Evolutionary conservation across 257 asterid genomes (phyloP), one percentile per base, ranked within the genome.

Genomic region (Rehmannia glutinosa): DNA sequence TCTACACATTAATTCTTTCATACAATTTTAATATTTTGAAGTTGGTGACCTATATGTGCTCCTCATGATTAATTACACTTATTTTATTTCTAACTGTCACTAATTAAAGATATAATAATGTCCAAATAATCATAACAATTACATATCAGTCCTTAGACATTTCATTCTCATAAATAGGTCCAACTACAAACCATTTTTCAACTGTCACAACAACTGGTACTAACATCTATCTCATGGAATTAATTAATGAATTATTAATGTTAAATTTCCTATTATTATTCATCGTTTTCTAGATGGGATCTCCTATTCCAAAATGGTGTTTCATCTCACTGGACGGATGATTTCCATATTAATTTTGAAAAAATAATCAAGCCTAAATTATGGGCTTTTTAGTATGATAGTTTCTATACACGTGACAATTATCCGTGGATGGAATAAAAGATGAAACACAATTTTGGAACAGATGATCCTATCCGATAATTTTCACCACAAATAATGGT

Each of bases 11-110:
- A 13, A 55, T 55, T 63, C 19, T 50, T 28, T 64, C 36, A 16
- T 9, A 47, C 20, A 41, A 13, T 25, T 47, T 57, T 49, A 47
- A 3, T 32, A 32, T n/a, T 3, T 65, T 47, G 36, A 70, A 57
- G 78, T 69, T 60, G 78, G 76, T 53, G 56, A 50, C 53, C 78
- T 49, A 72, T 77, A 30, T 10, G 62, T 38, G 36, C 53, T 71
- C 74, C 70, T 60, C 66, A 43, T 71, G 66, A 68, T 68, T 53
- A 68, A 61, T 71, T 5, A 24, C 49, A 12, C 28, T 61, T 50
- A 66, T 73, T 65, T 42, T 69, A 76, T 47, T 67, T 60, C n/a
- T n/a, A n/a, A n/a, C n/a, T n/a, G n/a, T n/a, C n/a, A n/a, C n/a
- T n/a, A n/a, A n/a, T n/a, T n/a, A n/a, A n/a, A n/a, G n/a, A 11